Evolutionary conservation across 2,329 filamentous ascomycete species (phyloP).

Genomic region (Rasamsonia emersonii): DNA sequence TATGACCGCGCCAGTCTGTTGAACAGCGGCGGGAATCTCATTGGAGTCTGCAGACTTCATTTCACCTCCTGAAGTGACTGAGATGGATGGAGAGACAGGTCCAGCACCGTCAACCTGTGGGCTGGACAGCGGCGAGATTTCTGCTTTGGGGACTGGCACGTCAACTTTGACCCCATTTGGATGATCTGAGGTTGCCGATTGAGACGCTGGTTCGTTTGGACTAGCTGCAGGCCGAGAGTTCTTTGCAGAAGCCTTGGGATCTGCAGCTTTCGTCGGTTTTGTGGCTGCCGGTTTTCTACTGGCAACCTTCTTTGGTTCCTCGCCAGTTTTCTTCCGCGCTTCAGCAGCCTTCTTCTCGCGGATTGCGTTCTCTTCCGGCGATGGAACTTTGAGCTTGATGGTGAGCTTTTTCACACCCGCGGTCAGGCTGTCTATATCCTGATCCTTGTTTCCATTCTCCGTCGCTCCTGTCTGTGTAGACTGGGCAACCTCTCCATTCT

Average conservation of each 20-base stretch:
- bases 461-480: constrained; percentile 7
- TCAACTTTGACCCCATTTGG: not conserved
- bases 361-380: constrained; percentile 49
- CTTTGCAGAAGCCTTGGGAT: constrained; percentile 7
- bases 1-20: not conserved
- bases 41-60: not conserved
- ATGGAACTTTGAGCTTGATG: constrained; percentile 51
- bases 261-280: constrained; percentile 12
- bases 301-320: constrained; percentile 19
- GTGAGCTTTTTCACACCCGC: constrained; percentile 45
- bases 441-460: constrained; percentile 15
- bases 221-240: constrained; percentile 8
- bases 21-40: constrained; percentile 5
- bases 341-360: constrained; percentile 38
- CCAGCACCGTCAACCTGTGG: not conserved
- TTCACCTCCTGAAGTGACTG: not conserved
- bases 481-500: not conserved
- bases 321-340: constrained; percentile 36
- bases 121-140: not conserved
- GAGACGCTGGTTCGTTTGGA: constrained; percentile 1
- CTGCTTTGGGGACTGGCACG: not conserved
- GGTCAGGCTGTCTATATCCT: constrained; percentile 43
- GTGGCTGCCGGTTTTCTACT: constrained; percentile 23
- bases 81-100: not conserved
- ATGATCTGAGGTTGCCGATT: not conserved